Conservation (phyloP, 805 yeast species). For the Yarrowia sp. region DNA sequence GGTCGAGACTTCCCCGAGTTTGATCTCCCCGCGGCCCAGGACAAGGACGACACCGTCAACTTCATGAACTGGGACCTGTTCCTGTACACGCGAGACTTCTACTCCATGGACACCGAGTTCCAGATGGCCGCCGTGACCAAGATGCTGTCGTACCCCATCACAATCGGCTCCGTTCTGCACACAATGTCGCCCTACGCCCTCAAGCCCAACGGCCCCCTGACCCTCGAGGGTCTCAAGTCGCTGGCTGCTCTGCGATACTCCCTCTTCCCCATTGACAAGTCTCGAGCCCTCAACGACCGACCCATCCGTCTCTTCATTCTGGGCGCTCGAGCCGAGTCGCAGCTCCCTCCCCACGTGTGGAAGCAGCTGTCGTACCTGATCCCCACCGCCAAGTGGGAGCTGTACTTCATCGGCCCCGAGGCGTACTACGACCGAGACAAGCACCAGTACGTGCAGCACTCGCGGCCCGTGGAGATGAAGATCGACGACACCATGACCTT, state of each 20-base stretch:
- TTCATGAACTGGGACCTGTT: conserved; percentile 88
- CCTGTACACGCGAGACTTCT: conserved; percentile 87
- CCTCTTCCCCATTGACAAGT: conserved; percentile 67
- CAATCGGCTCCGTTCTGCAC: conserved; percentile 80
- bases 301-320: conserved; percentile 86
- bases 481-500: conserved; percentile 71
- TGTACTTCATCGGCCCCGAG: conserved; percentile 95
- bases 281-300: conserved; percentile 67
- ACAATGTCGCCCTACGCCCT: conserved; percentile 80
- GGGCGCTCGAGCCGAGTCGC: conserved; percentile 91
- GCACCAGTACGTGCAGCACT: conserved; percentile 57
- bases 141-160: conserved; percentile 87
- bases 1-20: conserved; percentile 95
- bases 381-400: conserved; percentile 77
- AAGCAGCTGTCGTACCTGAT: conserved; percentile 82
- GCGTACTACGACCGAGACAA: conserved; percentile 71
- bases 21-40: conserved; percentile 82
- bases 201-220: conserved; percentile 81
- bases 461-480: conserved; percentile 56
- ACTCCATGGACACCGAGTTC: conserved; percentile 95
- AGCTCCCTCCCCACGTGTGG: conserved; percentile 94
- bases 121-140: conserved; percentile 94
- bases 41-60: conserved; percentile 68
- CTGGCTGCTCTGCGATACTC: conserved; percentile 90
- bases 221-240: conserved; percentile 90